Base-by-base conservation (phyloP, 2,329 filamentous ascomycete species). In the Botrytis hyacinthi region DNA sequence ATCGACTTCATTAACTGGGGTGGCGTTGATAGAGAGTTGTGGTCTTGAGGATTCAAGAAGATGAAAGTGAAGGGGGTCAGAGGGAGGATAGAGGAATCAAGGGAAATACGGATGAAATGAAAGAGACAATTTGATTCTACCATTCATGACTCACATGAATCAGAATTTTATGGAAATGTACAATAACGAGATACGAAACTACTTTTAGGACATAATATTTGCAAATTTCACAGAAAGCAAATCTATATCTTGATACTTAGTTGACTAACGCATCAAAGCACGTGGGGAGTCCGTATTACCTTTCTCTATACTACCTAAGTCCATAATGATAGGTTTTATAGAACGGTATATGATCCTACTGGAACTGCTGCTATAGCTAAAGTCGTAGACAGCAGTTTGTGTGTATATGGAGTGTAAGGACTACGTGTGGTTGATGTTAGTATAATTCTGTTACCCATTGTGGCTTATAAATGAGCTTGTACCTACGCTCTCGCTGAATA, bases 1-100 rank as follows among this genome's bases (percentile, higher is more conserved):
- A 87, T 87, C 48, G 82, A 78, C 10, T 85, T 81, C 71, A 82
- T 85, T 70, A 85, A 84, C 75, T 71, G 62, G 48, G 60, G 70
- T n/a, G 81, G 77, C 2, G 82, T 85, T 14, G 78, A 78, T 18
- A 82, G 81, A 74, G 83, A 84, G 73, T 73, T 84, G 65, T 76
- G 83, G 35, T 78, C 77, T 48, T 72, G 69, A 72, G 14, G 62
- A 10, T 16, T 5, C 6, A 26, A 4, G 18, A 22, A 3, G 44
- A 26, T n/a, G 29, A 4, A 18, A 32, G 32, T 1, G 3, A 29
- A 35, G n/a, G 20, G 42, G 26, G 7, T 18, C 10, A 12, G 22
- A 6, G 9, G 10, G 26, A 18, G 10, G 10, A 10, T 18, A 26
- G 18, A 22, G 35, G 18, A 37, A 16, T 26, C 4, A 48, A 29